These are phyloP conservation scores for Lithospermum erythrorhizon DNA, from an alignment of 257 asterid genomes.

Conservation along the genomic window DNA sequence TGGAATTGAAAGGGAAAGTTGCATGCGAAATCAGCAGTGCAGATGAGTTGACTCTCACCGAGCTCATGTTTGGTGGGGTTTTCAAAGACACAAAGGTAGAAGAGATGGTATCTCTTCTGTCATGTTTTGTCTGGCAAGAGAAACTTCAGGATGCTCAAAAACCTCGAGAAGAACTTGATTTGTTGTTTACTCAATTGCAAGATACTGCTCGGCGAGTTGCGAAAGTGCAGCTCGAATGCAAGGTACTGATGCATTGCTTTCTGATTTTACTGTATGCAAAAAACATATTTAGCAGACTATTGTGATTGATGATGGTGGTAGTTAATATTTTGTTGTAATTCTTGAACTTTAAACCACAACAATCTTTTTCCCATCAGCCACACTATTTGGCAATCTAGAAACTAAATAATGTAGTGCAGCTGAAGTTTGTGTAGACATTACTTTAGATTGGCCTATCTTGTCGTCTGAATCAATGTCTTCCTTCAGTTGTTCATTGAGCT, in stretches of 20 bases:
- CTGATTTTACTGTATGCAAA: neutral
- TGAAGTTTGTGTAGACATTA: neutral
- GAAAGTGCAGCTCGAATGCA: slow-evolving; percentile 93
- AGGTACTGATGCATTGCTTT: slow-evolving; percentile 38
- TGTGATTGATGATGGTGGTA: neutral
- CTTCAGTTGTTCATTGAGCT: too few relatives aligned
- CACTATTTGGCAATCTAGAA: neutral
- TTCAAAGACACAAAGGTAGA: slow-evolving; percentile 71
- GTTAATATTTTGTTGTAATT: neutral
- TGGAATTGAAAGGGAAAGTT: slow-evolving; percentile 86
- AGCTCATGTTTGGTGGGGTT: slow-evolving; percentile 83
- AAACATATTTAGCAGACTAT: neutral
- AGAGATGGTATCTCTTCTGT: slow-evolving; percentile 86
- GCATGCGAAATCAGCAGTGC: slow-evolving; percentile 97
- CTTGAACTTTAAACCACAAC: neutral
- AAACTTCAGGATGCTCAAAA: slow-evolving; percentile 83
- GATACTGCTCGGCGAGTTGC: slow-evolving; percentile 90
- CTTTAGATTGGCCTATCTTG: neutral
- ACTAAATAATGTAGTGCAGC: neutral
- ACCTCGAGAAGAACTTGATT: slow-evolving; percentile 81
- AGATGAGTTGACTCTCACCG: slow-evolving; percentile 86
- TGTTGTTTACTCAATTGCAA: slow-evolving; percentile 66
- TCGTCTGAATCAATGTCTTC: neutral
- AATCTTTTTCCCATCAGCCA: neutral
- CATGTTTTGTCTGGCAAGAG: slow-evolving; percentile 98